A percentile compares a stretch with the other conserved stretches of the same genome.
phyloP scores from a whole-genome alignment of 2,329 filamentous ascomycete species.

The Macrophomina pseudophaseolina region DNA sequence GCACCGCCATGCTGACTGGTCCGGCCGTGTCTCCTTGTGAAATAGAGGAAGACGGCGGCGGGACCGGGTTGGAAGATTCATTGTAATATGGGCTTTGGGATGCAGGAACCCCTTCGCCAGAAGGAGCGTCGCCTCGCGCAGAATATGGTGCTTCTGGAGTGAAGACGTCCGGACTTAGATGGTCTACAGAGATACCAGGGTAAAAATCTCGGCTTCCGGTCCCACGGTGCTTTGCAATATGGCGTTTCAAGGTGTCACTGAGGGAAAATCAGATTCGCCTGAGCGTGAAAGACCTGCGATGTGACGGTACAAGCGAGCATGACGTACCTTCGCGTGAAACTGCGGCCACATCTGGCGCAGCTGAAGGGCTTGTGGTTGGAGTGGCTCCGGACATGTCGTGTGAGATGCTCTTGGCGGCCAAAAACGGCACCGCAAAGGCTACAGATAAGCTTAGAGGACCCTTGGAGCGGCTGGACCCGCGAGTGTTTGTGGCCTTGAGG shows the following conservation, averaged over 20 bases:
- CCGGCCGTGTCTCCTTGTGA: not conserved
- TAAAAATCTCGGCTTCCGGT: not conserved
- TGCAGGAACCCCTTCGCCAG: not conserved
- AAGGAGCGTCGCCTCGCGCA: not conserved
- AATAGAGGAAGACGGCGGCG: not conserved
- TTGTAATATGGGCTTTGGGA: not conserved
- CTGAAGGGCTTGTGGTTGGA: not conserved
- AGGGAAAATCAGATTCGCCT: not conserved
- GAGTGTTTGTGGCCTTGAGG: not conserved
- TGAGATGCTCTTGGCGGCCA: constrained; percentile 8
- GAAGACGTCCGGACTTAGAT: not conserved
- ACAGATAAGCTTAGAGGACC: constrained; percentile 1
- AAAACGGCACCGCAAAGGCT: not conserved
- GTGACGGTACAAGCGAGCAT: no score
- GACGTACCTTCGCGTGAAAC: not conserved
- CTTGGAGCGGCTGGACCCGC: not conserved
- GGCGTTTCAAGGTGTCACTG: not conserved
- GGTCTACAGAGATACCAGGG: not conserved
- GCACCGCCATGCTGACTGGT: not conserved
- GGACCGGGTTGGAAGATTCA: not conserved
- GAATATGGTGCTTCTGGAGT: not conserved
- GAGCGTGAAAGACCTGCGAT: not conserved
- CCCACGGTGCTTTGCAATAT: not conserved
- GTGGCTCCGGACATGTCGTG: constrained; percentile 8
- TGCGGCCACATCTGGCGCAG: not conserved